Evolutionary conservation across 345 rosid species (phyloP).

Genomic region (Salix suchowensis): DNA sequence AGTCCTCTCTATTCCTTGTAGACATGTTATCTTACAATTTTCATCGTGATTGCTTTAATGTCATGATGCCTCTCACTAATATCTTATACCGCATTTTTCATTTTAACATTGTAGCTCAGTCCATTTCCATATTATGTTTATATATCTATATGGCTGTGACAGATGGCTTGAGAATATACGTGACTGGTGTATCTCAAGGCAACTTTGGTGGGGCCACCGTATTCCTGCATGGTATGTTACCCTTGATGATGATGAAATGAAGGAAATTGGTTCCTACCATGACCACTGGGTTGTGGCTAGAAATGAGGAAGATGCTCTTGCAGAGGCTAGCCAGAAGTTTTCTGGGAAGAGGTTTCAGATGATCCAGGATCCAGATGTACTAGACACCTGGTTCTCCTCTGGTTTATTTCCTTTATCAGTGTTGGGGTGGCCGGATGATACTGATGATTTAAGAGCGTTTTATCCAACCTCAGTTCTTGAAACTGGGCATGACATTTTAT

Average conservation of each 20-base stretch:
- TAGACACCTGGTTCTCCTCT: constrained; percentile 99
- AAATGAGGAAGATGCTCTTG: constrained; percentile 60
- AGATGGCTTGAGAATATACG: constrained; percentile 98
- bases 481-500: constrained; percentile 94
- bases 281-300: constrained; percentile 90
- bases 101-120: neutral
- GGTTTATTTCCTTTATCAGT: constrained; percentile 81
- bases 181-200: constrained; percentile 97
- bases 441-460: constrained; percentile 77
- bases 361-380: constrained; percentile 86
- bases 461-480: constrained; percentile 93
- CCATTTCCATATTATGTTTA: neutral
- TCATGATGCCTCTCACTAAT: neutral
- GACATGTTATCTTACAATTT: too few species aligned
- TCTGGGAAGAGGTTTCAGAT: constrained; percentile 68
- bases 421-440: constrained; percentile 93
- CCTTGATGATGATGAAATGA: constrained; percentile 64
- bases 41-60: neutral
- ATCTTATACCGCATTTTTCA: neutral
- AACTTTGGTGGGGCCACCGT: constrained; percentile 98
- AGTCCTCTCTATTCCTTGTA: too few species aligned
- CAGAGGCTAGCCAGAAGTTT: constrained; percentile 52
- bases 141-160: constrained; percentile 9
- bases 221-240: constrained; percentile 93
- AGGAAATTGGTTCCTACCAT: constrained; percentile 69